Evolutionary conservation across 2,329 filamentous ascomycete genomes (phyloP), one percentile per base, ranked within the genome.

Genomic region (Fusarium tupiense): DNA sequence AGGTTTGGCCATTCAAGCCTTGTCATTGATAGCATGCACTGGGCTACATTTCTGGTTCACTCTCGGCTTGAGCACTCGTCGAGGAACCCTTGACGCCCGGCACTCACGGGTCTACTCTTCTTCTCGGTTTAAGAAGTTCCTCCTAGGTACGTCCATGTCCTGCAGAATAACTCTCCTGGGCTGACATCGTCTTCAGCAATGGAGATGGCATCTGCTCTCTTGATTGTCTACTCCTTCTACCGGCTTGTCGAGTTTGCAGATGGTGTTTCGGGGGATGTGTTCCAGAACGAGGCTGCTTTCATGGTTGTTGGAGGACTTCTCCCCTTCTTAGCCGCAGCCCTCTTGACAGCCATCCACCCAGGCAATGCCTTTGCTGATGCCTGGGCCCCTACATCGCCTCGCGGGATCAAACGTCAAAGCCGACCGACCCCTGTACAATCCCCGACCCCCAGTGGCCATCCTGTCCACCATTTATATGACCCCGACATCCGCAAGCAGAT

Each of bases 1-100:
- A 5, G 87, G 87, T 13, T 73, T 89, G 19, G 84, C 78, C 4
- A 77, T 89, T 26, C 87, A 88, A 67, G 76, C 84, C 6, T 64
- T 80, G 10, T 81, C 84, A 9, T 77, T 88, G 16, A 53, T 84
- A 35, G 73, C 82, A 17, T 86, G 85, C 64, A 78, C 84, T 24
- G 78, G 74, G 26, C 79, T 80, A 61, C 84, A 82, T 64, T 81
- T 82, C 56, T 86, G 80, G 71, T 86, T 88, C 47, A 82, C 82
- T 20, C 74, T 84, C 40, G 79, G 80, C 41, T 72, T 87, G 13
- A 80, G 80, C 54, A 83, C 81, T 20, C 82, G 82, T 22, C 80
- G 80, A 40, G 81, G 83, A 37, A 73, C 78, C 20, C 78, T 86
- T 14, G 84, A 88, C 67, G 76, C 80, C 9, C 83, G 78, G 20